A percentile compares a stretch with the other conserved stretches of the same genome.
These are phyloP conservation scores for Cryphonectria nitschkei DNA, from an alignment of 2,329 filamentous ascomycete genomes.

Conservation along the genomic window DNA sequence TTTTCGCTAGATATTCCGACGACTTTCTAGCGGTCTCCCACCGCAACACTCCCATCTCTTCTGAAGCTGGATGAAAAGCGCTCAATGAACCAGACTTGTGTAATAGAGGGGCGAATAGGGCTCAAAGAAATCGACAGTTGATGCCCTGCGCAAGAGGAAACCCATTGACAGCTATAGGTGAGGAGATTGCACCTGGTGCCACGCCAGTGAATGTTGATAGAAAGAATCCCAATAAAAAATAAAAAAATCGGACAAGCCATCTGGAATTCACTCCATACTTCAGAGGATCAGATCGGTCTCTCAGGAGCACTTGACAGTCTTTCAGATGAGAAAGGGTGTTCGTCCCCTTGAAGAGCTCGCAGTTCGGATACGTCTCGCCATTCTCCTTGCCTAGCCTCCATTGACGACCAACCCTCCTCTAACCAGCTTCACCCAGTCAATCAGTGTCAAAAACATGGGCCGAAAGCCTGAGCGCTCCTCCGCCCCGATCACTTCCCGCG, in stretches of 20 bases:
- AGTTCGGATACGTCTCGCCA: not conserved
- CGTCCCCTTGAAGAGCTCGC: not conserved
- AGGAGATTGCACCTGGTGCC: not conserved
- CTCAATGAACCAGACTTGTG: not conserved
- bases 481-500: not conserved
- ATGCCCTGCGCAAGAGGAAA: not conserved
- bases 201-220: not conserved
- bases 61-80: not conserved
- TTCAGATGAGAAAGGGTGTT: not conserved
- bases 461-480: not conserved
- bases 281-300: not conserved
- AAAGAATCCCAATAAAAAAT: not conserved
- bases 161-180: not conserved
- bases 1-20: too few species aligned
- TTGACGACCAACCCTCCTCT: not conserved
- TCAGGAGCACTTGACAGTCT: not conserved
- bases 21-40: not conserved
- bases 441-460: not conserved
- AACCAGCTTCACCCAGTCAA: not conserved
- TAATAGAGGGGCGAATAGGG: not conserved
- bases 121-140: not conserved
- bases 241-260: not conserved
- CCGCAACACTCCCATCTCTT: conserved; percentile 9
- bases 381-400: not conserved
- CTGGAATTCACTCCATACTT: not conserved